These are phyloP conservation scores for Pistacia integerrima DNA, from an alignment of 345 rosid species.

Conservation along the genomic window DNA sequence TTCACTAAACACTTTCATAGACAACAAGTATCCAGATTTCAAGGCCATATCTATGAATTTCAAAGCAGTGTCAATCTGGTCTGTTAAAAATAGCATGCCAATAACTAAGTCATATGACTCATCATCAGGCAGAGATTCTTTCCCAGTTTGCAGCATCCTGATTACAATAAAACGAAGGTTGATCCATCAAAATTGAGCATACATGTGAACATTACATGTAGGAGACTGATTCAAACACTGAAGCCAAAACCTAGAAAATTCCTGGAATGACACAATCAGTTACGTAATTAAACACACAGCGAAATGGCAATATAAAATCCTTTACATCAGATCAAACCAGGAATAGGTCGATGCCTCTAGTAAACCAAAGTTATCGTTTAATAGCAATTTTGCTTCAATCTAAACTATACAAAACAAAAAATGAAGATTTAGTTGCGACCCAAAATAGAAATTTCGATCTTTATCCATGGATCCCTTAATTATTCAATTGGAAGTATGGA, in stretches of 20 bases:
- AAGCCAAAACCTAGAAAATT: not conserved
- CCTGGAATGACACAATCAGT: not conserved
- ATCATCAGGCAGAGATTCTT: constrained; percentile 81
- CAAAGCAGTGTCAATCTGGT: constrained; percentile 67
- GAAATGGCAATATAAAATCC: not conserved
- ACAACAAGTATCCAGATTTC: constrained; percentile 61
- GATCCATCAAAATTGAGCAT: constrained; percentile 11
- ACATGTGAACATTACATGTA: not conserved
- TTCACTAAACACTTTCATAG: constrained; percentile 51
- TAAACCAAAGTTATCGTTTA: too few relatives aligned
- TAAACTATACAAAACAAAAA: too few relatives aligned
- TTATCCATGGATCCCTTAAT: too few relatives aligned
- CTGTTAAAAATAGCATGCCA: constrained; percentile 48
- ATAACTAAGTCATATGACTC: constrained; percentile 76
- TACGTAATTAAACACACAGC: not conserved
- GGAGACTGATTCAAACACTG: constrained; percentile 7
- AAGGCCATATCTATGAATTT: constrained; percentile 59
- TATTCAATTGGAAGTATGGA: too few relatives aligned
- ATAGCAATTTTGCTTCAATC: too few relatives aligned
- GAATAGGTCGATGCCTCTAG: too few relatives aligned
- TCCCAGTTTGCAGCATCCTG: constrained; percentile 86
- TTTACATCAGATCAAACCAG: not conserved
- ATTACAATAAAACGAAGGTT: constrained; percentile 24
- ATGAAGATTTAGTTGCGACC: too few relatives aligned
- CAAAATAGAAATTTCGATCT: too few relatives aligned